phyloP scores from a whole-genome alignment of 2,329 filamentous ascomycete species.

The Magnaporthiopsis incrustans region DNA sequence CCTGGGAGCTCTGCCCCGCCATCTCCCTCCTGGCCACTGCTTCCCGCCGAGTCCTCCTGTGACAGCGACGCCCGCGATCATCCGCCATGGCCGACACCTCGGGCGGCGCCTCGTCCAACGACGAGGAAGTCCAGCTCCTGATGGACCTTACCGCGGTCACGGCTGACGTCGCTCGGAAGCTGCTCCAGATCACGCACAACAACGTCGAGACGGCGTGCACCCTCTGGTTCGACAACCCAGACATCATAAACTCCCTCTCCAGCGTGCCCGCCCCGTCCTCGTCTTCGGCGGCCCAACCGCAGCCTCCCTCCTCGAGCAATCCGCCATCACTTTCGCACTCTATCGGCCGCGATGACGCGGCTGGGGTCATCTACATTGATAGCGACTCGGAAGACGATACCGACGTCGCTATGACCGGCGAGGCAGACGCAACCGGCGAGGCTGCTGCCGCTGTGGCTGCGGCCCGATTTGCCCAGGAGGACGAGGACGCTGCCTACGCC shows the following conservation, averaged over 20 bases:
- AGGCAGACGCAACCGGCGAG: constrained; percentile 24
- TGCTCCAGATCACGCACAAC: constrained; percentile 76
- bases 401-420: constrained; percentile 25
- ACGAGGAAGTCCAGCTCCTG: constrained; percentile 48
- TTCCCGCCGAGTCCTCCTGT: background rate
- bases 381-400: constrained; percentile 65
- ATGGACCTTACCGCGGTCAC: constrained; percentile 71
- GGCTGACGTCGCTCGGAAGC: constrained; percentile 68
- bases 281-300: constrained; percentile 9
- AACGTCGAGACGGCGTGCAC: constrained; percentile 80
- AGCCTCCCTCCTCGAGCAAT: background rate
- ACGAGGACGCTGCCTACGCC: constrained; percentile 92
- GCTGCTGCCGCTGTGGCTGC: constrained; percentile 31
- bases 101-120: constrained; percentile 36
- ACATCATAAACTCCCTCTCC: constrained; percentile 45
- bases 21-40: no score
- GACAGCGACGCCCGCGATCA: background rate
- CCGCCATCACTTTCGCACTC: constrained; percentile 15
- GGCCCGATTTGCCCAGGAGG: constrained; percentile 49
- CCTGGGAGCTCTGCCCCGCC: background rate
- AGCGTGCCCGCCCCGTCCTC: background rate
- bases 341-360: constrained; percentile 40
- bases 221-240: constrained; percentile 84
- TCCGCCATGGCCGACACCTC: constrained; percentile 56
- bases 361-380: constrained; percentile 65